Conservation (phyloP, 345 rosid genomes). For the Lumnitzera racemosa region DNA sequence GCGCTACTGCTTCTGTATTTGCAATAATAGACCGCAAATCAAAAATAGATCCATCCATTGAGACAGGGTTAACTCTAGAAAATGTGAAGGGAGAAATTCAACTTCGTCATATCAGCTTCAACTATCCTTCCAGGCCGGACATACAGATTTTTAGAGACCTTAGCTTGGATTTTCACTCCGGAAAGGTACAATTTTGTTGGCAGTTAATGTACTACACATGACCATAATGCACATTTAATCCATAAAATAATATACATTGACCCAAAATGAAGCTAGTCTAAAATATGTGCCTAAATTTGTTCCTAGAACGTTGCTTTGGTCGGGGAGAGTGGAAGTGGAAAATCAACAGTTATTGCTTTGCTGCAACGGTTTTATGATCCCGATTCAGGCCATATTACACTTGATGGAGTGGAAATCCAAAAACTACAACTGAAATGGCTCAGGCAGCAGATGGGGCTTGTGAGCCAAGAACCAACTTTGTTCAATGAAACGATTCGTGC, state of each 20-base stretch:
- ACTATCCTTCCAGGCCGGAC: slow-evolving; percentile 69
- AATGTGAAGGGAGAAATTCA: slow-evolving; percentile 64
- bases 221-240: too few relatives aligned
- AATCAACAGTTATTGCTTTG: slow-evolving; percentile 28
- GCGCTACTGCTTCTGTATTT: slow-evolving; percentile 29
- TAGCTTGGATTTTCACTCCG: slow-evolving; percentile 24
- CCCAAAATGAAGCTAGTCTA: too few relatives aligned
- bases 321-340: slow-evolving; percentile 38
- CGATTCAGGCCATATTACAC: slow-evolving; percentile 24
- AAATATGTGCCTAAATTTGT: not conserved
- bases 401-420: slow-evolving; percentile 28
- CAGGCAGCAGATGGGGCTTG: slow-evolving; percentile 34
- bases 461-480: slow-evolving; percentile 28
- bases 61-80: slow-evolving; percentile 36
- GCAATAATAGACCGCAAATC: slow-evolving; percentile 23
- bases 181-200: slow-evolving; percentile 15
- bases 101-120: slow-evolving; percentile 57
- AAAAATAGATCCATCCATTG: slow-evolving; percentile 22
- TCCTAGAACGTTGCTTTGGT: slow-evolving; percentile 31
- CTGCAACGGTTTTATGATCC: slow-evolving; percentile 32
- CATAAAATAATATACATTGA: too few relatives aligned
- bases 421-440: slow-evolving; percentile 23
- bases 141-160: slow-evolving; percentile 60
- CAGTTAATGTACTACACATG: too few relatives aligned
- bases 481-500: slow-evolving; percentile 27